Evolutionary conservation across 1,284 basidiomycete species (phyloP).

Genomic region (Pseudozyma sp.): DNA sequence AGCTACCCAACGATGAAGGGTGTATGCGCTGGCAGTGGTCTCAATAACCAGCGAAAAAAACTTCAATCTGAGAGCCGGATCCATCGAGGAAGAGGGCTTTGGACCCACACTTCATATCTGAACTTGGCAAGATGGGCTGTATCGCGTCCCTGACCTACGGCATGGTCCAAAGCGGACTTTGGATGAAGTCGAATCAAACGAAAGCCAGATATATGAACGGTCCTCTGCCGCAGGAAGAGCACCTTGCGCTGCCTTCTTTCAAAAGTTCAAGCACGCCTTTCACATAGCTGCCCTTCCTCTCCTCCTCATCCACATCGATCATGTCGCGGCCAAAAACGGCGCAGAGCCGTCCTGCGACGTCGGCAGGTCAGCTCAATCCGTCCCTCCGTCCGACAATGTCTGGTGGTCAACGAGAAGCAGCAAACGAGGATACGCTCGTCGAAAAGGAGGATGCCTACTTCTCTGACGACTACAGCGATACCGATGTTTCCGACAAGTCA

Average conservation of each 20-base stretch:
- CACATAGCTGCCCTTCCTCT: not conserved
- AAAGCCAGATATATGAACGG: too few species aligned
- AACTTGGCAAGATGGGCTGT: not conserved
- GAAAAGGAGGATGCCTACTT: not conserved
- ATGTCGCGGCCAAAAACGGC: constrained; percentile 36
- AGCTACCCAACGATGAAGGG: too few species aligned
- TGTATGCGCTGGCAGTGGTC: too few species aligned
- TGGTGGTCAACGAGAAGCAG: not conserved
- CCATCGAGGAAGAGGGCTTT: too few species aligned
- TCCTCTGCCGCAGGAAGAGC: too few species aligned
- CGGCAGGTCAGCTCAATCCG: constrained; percentile 12
- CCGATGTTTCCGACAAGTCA: constrained; percentile 3
- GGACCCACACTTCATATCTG: constrained; percentile 7
- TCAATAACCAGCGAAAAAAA: too few species aligned
- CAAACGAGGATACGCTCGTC: not conserved
- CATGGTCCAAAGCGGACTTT: not conserved
- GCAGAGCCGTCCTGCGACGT: constrained; percentile 14
- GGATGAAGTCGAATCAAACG: not conserved
- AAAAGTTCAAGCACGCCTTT: too few species aligned
- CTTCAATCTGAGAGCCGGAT: too few species aligned
- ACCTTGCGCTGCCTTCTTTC: too few species aligned
- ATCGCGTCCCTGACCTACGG: not conserved
- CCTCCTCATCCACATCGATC: not conserved
- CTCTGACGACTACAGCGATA: not conserved
- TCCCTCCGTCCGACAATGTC: constrained; percentile 17